Evolutionary conservation across 225 moss, liverwort and hornwort genomes (phyloP), one percentile per base, ranked within the genome.

Genomic region (Asterella californica): DNA sequence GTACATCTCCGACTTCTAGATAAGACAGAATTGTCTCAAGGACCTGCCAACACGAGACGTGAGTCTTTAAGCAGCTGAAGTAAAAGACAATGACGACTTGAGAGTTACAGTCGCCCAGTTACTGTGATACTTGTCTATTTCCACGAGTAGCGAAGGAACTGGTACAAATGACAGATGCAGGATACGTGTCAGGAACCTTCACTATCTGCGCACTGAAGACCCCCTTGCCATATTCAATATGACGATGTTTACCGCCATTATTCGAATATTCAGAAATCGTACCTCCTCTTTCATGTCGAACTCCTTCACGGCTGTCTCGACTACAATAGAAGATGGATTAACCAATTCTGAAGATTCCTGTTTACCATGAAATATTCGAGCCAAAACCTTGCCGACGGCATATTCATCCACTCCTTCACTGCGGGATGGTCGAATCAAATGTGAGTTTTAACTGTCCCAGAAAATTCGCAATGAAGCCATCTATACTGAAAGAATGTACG

Each of bases 251-350:
- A n/a, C 12, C 15, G 1, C 32, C 7, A 65, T n/a, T n/a, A n/a
- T n/a, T n/a, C n/a, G n/a, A n/a, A n/a, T n/a, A n/a, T n/a, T n/a
- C n/a, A n/a, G n/a, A n/a, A n/a, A n/a, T n/a, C n/a, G 8, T 86
- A 96, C 96, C 96, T 96, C 94, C 80, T 94, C 96, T 84, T 94
- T 96, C 53, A 96, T 90, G 82, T 96, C 96, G 78, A 96, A 85
- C 74, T 94, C 94, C 79, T 73, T 87, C 30, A 91, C 83, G 81
- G 89, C 80, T 80, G 83, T 88, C 81, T 96, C 96, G 72, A 94
- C 86, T 75, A 86, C 83, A 61, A 94, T 88, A 65, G 88, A 90
- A 60, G 19, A 69, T 4, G 80, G 69, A 27, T 45, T 69, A 15
- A 45, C 70, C 0, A 70, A 32, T 71, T 45, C 38, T n/a, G 89